These are phyloP conservation scores for Phialocephala subalpina DNA, from an alignment of 2,329 filamentous ascomycete species.

Conservation along the genomic window DNA sequence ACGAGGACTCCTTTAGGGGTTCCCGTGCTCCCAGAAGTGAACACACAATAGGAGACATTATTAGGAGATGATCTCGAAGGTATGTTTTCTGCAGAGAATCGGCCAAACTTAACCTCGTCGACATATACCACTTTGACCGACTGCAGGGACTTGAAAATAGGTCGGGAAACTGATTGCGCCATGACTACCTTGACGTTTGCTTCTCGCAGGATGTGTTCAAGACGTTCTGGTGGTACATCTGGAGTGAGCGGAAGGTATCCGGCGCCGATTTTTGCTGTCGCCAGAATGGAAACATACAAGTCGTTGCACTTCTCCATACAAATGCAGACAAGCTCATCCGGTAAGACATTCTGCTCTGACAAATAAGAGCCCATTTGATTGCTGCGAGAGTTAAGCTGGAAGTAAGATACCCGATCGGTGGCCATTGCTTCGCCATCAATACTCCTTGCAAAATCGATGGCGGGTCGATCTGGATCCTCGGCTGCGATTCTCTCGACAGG, in stretches of 20 bases:
- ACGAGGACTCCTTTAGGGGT: constrained; percentile 82
- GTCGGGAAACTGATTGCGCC: constrained; percentile 43
- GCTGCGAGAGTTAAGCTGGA: constrained; percentile 66
- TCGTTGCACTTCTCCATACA: constrained; percentile 79
- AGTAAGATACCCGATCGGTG: constrained; percentile 65
- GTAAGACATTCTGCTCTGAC: constrained; percentile 51
- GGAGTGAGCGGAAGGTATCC: constrained; percentile 84
- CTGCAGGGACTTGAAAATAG: constrained; percentile 30
- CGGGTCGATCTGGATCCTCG: constrained; percentile 59
- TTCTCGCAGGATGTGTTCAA: constrained; percentile 68
- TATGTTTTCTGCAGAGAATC: constrained; percentile 32
- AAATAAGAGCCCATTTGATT: constrained; percentile 71
- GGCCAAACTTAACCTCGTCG: constrained; percentile 39
- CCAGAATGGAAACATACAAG: constrained; percentile 79
- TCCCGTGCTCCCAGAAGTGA: constrained; percentile 83
- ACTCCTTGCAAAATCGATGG: constrained; percentile 68
- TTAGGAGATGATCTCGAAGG: constrained; percentile 25
- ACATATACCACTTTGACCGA: constrained; percentile 38
- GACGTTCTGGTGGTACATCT: constrained; percentile 69
- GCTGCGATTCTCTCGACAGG: constrained; percentile 41
- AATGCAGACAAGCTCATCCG: constrained; percentile 72
- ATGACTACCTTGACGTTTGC: constrained; percentile 60
- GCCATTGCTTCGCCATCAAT: constrained; percentile 49
- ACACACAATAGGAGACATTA: constrained; percentile 76
- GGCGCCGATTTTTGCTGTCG: constrained; percentile 75